Conservation (phyloP, 441 rosid species). For the Euphorbia corollata region DNA sequence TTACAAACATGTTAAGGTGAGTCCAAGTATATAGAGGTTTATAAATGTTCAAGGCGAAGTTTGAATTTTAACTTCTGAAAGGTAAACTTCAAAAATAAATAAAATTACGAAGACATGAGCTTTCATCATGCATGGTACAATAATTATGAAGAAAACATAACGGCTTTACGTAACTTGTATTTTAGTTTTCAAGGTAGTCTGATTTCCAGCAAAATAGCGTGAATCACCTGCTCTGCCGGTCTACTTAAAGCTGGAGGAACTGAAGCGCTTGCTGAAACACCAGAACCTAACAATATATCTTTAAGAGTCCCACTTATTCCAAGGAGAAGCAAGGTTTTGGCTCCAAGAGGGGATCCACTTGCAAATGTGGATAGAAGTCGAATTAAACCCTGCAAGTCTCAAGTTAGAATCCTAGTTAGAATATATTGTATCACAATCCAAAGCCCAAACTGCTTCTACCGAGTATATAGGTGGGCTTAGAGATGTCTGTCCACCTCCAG, state of each 20-base stretch:
- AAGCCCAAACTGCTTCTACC: conserved; percentile 35
- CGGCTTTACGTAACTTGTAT: neutral
- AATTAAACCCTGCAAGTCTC: conserved; percentile 68
- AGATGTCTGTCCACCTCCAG: conserved; percentile 96
- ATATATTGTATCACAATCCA: conserved; percentile 10
- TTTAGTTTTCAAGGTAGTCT: neutral
- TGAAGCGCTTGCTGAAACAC: conserved; percentile 73
- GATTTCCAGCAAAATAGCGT: conserved; percentile 1
- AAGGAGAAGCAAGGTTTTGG: conserved; percentile 82
- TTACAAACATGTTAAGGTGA: neutral
- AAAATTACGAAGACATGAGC: neutral
- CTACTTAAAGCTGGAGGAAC: conserved; percentile 89
- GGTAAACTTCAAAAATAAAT: neutral
- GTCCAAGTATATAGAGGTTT: neutral
- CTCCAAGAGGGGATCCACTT: conserved; percentile 92
- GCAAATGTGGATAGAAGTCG: conserved; percentile 93
- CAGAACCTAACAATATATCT: conserved; percentile 85
- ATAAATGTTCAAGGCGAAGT: neutral
- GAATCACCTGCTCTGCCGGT: conserved; percentile 89
- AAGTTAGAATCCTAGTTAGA: conserved; percentile 25
- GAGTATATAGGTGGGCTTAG: conserved; percentile 86
- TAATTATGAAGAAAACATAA: neutral
- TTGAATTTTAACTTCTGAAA: neutral
- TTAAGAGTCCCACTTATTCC: conserved; percentile 91
- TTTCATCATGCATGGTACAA: neutral